Evolutionary conservation across 1,284 basidiomycete genomes (phyloP), one percentile per base, ranked within the genome.

Genomic region (Microbotryum violaceum): DNA sequence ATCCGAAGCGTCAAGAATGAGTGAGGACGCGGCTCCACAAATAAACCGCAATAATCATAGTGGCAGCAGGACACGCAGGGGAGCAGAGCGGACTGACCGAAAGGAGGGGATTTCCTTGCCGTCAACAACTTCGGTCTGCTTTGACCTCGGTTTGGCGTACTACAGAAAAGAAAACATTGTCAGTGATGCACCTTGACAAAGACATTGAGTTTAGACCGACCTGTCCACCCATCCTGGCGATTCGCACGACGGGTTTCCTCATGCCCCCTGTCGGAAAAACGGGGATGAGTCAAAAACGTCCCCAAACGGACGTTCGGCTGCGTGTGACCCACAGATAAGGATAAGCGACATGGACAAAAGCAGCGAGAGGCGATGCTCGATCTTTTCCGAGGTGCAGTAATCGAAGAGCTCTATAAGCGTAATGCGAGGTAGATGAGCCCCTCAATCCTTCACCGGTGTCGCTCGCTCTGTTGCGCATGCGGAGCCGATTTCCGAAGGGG

Each of bases 271-370:
- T 45, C 16, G 8, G 8, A 8, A 5, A 6, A 29, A 18, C 45
- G 8, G 50, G 27, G n/a, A n/a, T 12, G 25, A 23, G 10, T 12
- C 21, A 31, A 42, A 42, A n/a, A 10, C 16, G 90, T 78, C 54
- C 92, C 54, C 92, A 85, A 20, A 86, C 89, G 58, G 91, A 93
- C 87, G 91, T 94, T 63, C 96, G 85, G 67, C 96, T 82, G 29
- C 33, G 20, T 21, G 25, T 31, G 21, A n/a, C 61, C 27, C 21
- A 68, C 65, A 66, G 21, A 70, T 69, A 14, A 73, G 61, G 70
- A 98, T 91, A 52, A 98, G 81, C 20, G 91, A 94, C 82, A 97
- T 96, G 16, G 93, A 89, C 8, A 98, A 81, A 69, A 96, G 90
- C 27, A 98, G 82, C 6, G 92, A 93, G 58, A 98, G 86, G 75